phyloP scores from a whole-genome alignment of 495 filamentous ascomycete genomes.

The Bryoglossum gracile region DNA sequence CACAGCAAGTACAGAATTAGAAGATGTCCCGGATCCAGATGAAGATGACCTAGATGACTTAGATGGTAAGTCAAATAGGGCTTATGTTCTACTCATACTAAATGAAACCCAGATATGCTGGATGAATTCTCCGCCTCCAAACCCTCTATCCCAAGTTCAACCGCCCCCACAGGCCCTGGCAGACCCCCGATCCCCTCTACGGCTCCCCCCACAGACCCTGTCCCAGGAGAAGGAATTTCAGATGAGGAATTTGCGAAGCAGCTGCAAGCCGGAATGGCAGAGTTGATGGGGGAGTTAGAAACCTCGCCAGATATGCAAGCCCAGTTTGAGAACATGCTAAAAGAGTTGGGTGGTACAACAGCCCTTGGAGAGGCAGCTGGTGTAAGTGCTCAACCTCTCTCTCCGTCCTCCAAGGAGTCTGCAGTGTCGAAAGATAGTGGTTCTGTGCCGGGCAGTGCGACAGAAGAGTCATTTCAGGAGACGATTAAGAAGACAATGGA shows the following conservation, averaged over 20 bases:
- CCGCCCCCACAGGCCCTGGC: slow-evolving; percentile 35
- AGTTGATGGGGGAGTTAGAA: slow-evolving; percentile 64
- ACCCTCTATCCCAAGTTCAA: slow-evolving; percentile 39
- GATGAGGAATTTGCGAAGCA: slow-evolving; percentile 78
- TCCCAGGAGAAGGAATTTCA: slow-evolving; percentile 26
- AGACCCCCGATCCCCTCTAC: slow-evolving; percentile 13
- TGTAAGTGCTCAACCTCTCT: slow-evolving; percentile 1
- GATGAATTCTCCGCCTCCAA: slow-evolving; percentile 71
- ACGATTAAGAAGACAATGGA: slow-evolving; percentile 88
- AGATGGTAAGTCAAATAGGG: slow-evolving; percentile 53
- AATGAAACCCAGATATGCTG: slow-evolving; percentile 60
- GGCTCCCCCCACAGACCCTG: slow-evolving; percentile 2
- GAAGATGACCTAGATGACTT: slow-evolving; percentile 88
- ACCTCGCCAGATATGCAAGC: slow-evolving; percentile 72
- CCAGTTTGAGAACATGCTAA: slow-evolving; percentile 80
- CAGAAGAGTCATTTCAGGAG: slow-evolving; percentile 72
- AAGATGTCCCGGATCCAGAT: slow-evolving; percentile 58
- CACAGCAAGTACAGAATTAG: too few species aligned
- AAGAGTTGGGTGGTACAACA: slow-evolving; percentile 56
- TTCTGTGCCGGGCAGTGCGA: slow-evolving; percentile 20
- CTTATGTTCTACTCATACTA: slow-evolving; percentile 1
- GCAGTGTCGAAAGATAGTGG: slow-evolving; percentile 20
- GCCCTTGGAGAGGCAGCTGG: slow-evolving; percentile 27
- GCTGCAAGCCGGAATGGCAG: slow-evolving; percentile 80
- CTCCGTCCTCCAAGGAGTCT: slow-evolving; percentile 21